A percentile compares a stretch with the other conserved stretches of the same genome.
Conservation (phyloP, 75 land plant genomes). For the Ceratopteris richardii region DNA sequence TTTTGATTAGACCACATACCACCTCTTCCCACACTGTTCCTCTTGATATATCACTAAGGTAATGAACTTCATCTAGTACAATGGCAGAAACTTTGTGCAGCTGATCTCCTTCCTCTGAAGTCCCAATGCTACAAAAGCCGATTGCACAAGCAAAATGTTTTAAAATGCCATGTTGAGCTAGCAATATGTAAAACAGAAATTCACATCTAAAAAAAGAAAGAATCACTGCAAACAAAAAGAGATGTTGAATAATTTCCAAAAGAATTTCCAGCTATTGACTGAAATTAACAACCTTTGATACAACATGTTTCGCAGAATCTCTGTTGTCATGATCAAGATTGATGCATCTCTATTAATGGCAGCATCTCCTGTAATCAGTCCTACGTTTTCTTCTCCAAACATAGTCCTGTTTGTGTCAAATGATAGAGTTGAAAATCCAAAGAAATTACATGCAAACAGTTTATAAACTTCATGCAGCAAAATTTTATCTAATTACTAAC, state of each 20-base stretch:
- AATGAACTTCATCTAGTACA: conserved; percentile 97
- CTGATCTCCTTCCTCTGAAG: conserved; percentile 48
- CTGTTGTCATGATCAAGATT: conserved; percentile 94
- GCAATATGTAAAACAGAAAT: not conserved
- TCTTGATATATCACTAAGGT: conserved; percentile 89
- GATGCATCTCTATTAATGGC: conserved; percentile 83
- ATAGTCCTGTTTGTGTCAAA: conserved; percentile 36
- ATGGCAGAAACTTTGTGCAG: conserved; percentile 72
- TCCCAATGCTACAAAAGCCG: conserved; percentile 60
- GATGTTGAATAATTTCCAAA: no score
- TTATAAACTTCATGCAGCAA: not conserved
- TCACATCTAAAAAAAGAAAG: not conserved
- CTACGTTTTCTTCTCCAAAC: conserved; percentile 86
- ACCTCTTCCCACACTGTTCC: conserved; percentile 99
- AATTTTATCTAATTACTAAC: not conserved
- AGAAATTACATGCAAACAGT: not conserved
- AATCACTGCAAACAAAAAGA: not conserved
- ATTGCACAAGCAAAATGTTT: not conserved
- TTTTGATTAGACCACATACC: conserved; percentile 40
- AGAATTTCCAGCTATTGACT: no score
- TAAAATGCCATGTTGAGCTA: not conserved
- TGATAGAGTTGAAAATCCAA: not conserved
- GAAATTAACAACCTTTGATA: conserved; percentile 73
- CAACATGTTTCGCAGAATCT: conserved; percentile 93
- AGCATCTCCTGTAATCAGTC: conserved; percentile 93